phyloP scores from a whole-genome alignment of 192 early-diverging fungal genomes.

The Linnemannia schmuckeri region DNA sequence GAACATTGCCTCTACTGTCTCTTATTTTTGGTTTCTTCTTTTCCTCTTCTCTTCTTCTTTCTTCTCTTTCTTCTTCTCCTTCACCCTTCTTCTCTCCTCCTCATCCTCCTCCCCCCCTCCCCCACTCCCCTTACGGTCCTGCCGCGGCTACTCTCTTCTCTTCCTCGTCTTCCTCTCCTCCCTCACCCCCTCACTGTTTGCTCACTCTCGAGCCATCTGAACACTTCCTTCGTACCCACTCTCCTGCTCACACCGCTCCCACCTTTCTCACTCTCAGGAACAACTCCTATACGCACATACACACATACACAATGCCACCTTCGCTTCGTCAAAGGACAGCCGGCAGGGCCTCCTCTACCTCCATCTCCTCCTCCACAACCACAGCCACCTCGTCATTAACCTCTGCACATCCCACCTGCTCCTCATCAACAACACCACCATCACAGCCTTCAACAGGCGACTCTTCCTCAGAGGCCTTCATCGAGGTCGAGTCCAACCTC shows the following conservation, averaged over 20 bases:
- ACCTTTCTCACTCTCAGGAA: neutral
- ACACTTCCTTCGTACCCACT: neutral
- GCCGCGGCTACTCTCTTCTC: neutral
- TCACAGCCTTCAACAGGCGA: slow-evolving; percentile 4
- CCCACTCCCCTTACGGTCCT: neutral
- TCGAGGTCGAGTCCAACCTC: slow-evolving; percentile 51
- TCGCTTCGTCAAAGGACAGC: slow-evolving; percentile 40
- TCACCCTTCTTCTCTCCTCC: neutral
- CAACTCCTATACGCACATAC: neutral
- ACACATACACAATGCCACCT: slow-evolving; percentile 22
- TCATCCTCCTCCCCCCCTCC: neutral
- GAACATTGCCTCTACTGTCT: no score
- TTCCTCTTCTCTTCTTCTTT: neutral
- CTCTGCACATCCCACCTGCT: neutral
- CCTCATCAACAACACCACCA: neutral
- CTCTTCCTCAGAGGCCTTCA: slow-evolving; percentile 25
- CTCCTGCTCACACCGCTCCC: neutral
- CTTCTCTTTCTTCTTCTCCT: neutral
- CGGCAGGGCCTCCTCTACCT: slow-evolving; percentile 22
- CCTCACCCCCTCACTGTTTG: neutral
- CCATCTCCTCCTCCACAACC: slow-evolving; percentile 18
- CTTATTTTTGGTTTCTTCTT: neutral
- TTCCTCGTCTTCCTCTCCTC: neutral
- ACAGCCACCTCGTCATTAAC: slow-evolving; percentile 8
- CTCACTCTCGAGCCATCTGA: slow-evolving; percentile 6